These are phyloP conservation scores for Borealophlyctis nickersoniae DNA, from an alignment of 192 early-diverging fungal species.

Conservation along the genomic window DNA sequence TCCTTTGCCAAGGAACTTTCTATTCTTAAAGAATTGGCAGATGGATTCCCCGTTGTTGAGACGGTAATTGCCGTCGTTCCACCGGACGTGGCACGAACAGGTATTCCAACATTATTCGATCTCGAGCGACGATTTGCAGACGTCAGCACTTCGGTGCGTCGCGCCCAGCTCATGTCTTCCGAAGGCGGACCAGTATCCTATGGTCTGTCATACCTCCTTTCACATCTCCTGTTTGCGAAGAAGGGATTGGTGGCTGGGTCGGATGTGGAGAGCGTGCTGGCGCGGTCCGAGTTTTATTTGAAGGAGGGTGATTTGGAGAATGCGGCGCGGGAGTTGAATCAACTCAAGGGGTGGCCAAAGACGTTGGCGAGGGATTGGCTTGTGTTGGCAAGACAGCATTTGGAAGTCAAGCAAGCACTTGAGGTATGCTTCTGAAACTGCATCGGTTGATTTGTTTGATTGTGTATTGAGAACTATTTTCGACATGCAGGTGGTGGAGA, in stretches of 20 bases:
- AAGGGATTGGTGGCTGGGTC: constrained; percentile 78
- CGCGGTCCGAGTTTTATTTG: constrained; percentile 74
- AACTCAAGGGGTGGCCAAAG: constrained; percentile 88
- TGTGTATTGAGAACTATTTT: background rate
- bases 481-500: constrained; percentile 19
- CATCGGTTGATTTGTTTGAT: constrained; percentile 7
- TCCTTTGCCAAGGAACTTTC: constrained; percentile 74
- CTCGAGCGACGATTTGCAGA: constrained; percentile 68
- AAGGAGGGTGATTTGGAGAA: constrained; percentile 75
- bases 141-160: constrained; percentile 66
- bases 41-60: constrained; percentile 48
- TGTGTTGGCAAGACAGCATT: constrained; percentile 67
- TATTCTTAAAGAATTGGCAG: constrained; percentile 49
- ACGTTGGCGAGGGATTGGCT: constrained; percentile 87
- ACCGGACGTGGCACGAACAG: constrained; percentile 53
- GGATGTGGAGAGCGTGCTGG: constrained; percentile 81
- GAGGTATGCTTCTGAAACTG: constrained; percentile 50
- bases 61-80: constrained; percentile 33
- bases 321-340: constrained; percentile 88
- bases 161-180: constrained; percentile 72
- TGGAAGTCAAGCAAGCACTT: constrained; percentile 87
- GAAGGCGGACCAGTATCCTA: constrained; percentile 85
- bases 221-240: constrained; percentile 79
- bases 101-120: constrained; percentile 55
- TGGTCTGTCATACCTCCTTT: constrained; percentile 65